Base-by-base conservation (phyloP, 1,284 basidiomycete genomes). In the Irpex rosettiformis region DNA sequence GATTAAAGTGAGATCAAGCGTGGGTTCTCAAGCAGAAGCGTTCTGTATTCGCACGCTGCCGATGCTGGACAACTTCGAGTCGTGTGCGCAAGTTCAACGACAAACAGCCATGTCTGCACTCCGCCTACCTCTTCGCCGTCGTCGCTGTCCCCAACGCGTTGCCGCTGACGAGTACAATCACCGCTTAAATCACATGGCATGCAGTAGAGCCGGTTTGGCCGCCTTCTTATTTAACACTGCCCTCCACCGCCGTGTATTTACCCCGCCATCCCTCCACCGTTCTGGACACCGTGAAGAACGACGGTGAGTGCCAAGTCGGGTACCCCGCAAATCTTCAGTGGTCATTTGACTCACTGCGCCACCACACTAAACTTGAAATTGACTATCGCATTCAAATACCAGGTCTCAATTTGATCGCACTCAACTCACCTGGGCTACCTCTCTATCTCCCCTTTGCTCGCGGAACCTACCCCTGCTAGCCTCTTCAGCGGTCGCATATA, bases 331-430 rank as follows among this genome's bases (percentile, higher is more conserved):
- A 24, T 10, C 43, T 24, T 45, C 48, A 47, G 27, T 25, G 52
- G 43, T 47, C 52, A 30, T 21, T 27, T 11, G 21, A 24, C 29
- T n/a, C 42, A 16, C 22, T 16, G 22, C 52, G 22, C 27, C 25
- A 24, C 52, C 27, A 54, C 13, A 40, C 60, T 56, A 57, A 10
- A 49, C 56, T 61, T 47, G 59, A 61, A 55, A 55, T 58, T 58
- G 60, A 58, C 47, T 42, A 18, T 24, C 25, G n/a, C 42, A 52
- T 43, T 61, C 56, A 57, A 58, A 55, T 55, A 52, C 55, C n/a
- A 24, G 24, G 16, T 49, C 24, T 29, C 24, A 56, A 49, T 56
- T 56, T 49, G 55, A 56, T 56, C 29, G 45, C 45, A 37, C n/a
- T 21, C 22, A 11, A 18, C 55, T 40, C 18, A 33, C 13, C 28